Base-by-base conservation (phyloP, 2,329 filamentous ascomycete genomes). In the Ilyonectria sp. region DNA sequence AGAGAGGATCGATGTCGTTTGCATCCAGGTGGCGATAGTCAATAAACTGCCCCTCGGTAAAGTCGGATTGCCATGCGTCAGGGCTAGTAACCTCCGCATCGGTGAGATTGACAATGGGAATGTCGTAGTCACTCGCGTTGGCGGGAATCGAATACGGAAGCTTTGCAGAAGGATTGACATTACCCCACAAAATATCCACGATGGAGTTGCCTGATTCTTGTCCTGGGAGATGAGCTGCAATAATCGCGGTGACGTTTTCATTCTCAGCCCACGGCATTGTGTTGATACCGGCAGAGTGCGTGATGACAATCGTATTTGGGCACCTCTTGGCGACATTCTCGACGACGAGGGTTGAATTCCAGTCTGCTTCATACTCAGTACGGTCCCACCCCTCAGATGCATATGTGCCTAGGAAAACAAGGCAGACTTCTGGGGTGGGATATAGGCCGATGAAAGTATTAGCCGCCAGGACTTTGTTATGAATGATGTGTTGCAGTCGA, bases 21-120 rank as follows among this genome's bases (percentile, higher is more conserved):
- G 86, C 82, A 78, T 91, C 90, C 67, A 92, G 91, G 70, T 86
- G 83, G 47, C 89, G 86, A 82, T 92, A 92, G 79, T 91, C 90
- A 71, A 91, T 89, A 79, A 90, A 88, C 56, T 91, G 83, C 53
- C 88, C 89, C 77, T 91, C 89, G 35, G 84, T 83, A 76, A 91
- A 92, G 69, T 76, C 77, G 2, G 75, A 74, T 75, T 82, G 80
- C 78, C 79, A 82, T 69, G 79, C 79, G 52, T 80, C 71, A 33
- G 11, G 77, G 74, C 49, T 52, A n/a, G 49, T 52, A 10, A 33
- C 49, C n/a, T 52, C 26, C 6, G 49, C 49, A 5, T 33, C 29
- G 10, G 17, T 19, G 15, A 33, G 26, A 19, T 33, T 52, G 49
- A 52, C 49, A 26, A 52, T 52, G 7, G 79, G 79, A 1, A 78